These are phyloP conservation scores for Luffa acutangula DNA, from an alignment of 306 rosid genomes.

Conservation along the genomic window DNA sequence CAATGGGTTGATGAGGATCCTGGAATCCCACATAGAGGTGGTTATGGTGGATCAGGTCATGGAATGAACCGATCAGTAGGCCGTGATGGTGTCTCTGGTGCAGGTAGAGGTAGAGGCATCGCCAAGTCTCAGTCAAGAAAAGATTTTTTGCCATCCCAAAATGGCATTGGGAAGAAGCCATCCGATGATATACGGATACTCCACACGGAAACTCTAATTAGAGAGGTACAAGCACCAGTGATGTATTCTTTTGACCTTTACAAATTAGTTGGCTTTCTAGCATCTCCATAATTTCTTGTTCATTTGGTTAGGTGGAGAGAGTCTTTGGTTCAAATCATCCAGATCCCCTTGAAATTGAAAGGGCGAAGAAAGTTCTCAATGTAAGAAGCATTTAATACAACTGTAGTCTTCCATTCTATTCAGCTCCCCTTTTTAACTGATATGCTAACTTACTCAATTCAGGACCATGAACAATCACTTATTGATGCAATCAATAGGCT, in stretches of 20 bases:
- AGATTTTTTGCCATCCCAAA: slow-evolving; percentile 60
- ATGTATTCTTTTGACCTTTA: neutral
- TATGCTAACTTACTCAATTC: slow-evolving; percentile 18
- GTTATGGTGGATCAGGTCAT: slow-evolving; percentile 49
- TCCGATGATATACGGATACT: slow-evolving; percentile 70
- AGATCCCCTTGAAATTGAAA: slow-evolving; percentile 71
- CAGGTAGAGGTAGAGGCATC: slow-evolving; percentile 80
- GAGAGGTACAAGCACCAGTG: slow-evolving; percentile 37
- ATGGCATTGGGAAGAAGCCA: slow-evolving; percentile 67
- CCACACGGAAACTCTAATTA: slow-evolving; percentile 67
- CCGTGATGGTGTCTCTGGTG: slow-evolving; percentile 44
- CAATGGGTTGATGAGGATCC: slow-evolving; percentile 93
- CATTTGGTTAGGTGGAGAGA: slow-evolving; percentile 62
- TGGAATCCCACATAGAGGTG: slow-evolving; percentile 55
- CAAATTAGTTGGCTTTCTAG: slow-evolving; percentile 11
- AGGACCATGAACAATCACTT: slow-evolving; percentile 93
- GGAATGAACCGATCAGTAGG: slow-evolving; percentile 51
- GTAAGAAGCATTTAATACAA: slow-evolving; percentile 23
- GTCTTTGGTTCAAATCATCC: slow-evolving; percentile 75
- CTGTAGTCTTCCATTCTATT: neutral
- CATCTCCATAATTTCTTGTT: neutral
- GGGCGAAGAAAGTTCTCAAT: slow-evolving; percentile 73
- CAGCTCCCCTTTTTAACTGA: neutral
- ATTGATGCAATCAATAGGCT: slow-evolving; percentile 73
- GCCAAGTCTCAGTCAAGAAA: slow-evolving; percentile 58